A percentile compares a stretch with the other conserved stretches of the same genome.
Evolutionary conservation across 73 alveolate species (phyloP).

Genomic region (Paramecium caudatum): DNA sequence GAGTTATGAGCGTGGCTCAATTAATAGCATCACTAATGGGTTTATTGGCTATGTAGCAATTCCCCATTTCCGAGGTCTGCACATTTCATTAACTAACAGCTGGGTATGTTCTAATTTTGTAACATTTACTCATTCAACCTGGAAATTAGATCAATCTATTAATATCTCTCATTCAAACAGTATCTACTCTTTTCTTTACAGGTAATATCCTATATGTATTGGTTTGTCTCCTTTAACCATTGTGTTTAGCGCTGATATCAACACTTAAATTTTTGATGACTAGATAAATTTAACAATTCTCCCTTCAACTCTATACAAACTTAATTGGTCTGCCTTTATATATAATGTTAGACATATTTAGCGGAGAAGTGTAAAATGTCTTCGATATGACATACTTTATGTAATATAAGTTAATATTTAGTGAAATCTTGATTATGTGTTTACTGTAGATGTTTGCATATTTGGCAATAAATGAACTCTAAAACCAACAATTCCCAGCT

Average conservation of each 20-base stretch:
- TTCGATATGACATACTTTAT: conserved; percentile 44
- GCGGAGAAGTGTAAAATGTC: conserved; percentile 31
- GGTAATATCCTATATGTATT: not conserved
- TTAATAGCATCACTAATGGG: conserved; percentile 19
- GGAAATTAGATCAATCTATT: not conserved
- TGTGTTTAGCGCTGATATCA: not conserved
- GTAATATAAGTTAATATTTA: conserved; percentile 6
- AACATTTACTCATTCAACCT: conserved; percentile 36
- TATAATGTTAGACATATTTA: not conserved
- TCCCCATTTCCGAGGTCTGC: conserved; percentile 37
- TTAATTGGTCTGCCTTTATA: not conserved
- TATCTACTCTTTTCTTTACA: not conserved
- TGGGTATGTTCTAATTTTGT: conserved; percentile 21
- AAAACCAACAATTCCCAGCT: not conserved
- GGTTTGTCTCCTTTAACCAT: conserved; percentile 40
- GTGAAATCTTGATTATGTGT: conserved; percentile 32
- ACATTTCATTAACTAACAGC: conserved; percentile 53
- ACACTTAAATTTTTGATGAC: conserved; percentile 32
- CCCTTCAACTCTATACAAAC: not conserved
- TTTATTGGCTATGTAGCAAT: conserved; percentile 3
- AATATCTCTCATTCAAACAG: not conserved
- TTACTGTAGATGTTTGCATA: conserved; percentile 37
- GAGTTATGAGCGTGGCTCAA: not conserved
- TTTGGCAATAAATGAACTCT: conserved; percentile 42
- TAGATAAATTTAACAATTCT: not conserved